Conservation (phyloP, 1,284 basidiomycete genomes). For the Ceratobasidium papillatum region DNA sequence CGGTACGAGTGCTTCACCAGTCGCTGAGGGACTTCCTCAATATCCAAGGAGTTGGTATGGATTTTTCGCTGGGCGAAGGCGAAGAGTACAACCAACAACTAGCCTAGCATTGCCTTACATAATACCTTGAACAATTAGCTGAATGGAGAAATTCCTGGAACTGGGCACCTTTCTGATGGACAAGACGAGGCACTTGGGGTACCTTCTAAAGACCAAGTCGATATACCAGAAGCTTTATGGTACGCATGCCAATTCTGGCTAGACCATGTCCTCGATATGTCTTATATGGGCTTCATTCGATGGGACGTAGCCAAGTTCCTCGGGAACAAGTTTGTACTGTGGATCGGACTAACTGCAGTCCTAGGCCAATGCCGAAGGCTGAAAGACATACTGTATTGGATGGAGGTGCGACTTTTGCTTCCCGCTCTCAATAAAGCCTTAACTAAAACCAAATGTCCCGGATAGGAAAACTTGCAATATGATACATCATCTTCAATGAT, state of each 20-base stretch:
- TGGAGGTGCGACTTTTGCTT: neutral
- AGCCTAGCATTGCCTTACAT: neutral
- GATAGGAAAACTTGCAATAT: neutral
- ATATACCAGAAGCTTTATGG: neutral
- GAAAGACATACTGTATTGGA: neutral
- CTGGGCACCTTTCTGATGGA: neutral
- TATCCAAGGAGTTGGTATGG: neutral
- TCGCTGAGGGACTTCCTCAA: neutral
- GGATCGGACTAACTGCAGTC: neutral
- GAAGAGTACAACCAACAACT: neutral
- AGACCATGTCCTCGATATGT: neutral
- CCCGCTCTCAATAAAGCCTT: neutral
- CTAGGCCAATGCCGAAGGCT: neutral
- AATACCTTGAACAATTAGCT: neutral
- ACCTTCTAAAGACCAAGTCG: neutral
- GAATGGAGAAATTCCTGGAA: neutral
- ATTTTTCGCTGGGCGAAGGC: neutral
- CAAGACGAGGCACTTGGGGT: neutral
- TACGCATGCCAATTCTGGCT: constrained; percentile 3
- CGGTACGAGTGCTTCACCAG: neutral
- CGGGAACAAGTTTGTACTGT: neutral
- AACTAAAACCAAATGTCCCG: neutral
- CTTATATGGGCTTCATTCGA: neutral
- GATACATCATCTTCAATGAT: neutral
- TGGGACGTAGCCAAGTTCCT: neutral